Percentiles rank a stretch among this genome's conserved stretches.
phyloP scores from a whole-genome alignment of 192 early-diverging fungal genomes.

The Umbelopsis vinacea region DNA sequence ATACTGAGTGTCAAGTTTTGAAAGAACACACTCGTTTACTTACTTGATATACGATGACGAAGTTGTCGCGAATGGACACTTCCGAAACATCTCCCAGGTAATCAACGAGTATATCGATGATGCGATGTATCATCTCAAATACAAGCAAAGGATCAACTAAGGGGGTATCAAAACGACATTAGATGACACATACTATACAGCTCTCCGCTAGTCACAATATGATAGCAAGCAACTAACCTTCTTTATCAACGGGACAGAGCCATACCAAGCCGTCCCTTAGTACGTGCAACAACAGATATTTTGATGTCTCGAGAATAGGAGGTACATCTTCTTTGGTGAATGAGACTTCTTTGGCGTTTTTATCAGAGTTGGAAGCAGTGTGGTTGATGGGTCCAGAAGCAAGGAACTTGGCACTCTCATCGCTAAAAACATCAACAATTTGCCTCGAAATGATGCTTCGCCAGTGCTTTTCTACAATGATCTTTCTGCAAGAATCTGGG shows the following conservation, averaged over 20 bases:
- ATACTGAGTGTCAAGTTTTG: neutral
- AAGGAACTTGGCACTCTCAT: conserved; percentile 62
- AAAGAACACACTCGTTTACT: conserved; percentile 25
- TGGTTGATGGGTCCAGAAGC: conserved; percentile 45
- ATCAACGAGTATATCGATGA: conserved; percentile 77
- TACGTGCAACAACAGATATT: conserved; percentile 69
- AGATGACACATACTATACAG: conserved; percentile 2
- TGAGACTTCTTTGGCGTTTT: conserved; percentile 40
- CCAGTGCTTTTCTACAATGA: conserved; percentile 92
- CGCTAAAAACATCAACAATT: conserved; percentile 65
- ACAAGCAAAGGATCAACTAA: conserved; percentile 82
- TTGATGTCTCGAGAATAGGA: conserved; percentile 66
- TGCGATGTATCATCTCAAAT: conserved; percentile 83
- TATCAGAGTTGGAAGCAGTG: conserved; percentile 16
- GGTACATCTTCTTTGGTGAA: conserved; percentile 60
- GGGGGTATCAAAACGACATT: neutral
- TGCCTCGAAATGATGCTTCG: conserved; percentile 64
- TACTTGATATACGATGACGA: conserved; percentile 88
- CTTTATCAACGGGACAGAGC: conserved; percentile 71
- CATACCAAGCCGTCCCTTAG: conserved; percentile 76
- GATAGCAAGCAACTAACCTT: conserved; percentile 55
- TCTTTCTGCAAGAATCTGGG: conserved; percentile 57
- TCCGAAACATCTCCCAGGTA: conserved; percentile 88
- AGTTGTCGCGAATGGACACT: conserved; percentile 86
- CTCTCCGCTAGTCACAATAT: neutral